Base-by-base conservation (phyloP, 225 moss, liverwort and hornwort genomes). In the Pseudisothecium myosuroides region DNA sequence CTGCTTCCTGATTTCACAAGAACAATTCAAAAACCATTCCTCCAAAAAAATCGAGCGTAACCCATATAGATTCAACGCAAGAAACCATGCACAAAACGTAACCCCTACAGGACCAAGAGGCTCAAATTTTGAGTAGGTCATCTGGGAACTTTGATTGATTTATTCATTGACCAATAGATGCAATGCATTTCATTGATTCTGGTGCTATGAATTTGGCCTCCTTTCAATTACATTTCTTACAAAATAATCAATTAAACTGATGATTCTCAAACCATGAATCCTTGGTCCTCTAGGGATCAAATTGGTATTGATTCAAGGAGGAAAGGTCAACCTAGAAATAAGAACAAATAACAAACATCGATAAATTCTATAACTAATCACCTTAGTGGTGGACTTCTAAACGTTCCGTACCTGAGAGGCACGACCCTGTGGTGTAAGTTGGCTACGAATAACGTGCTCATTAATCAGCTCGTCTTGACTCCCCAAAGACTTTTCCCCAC, bases 1-100 rank as follows among this genome's bases (percentile, higher is more conserved):
- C 98, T 41, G 93, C 91, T 72, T 95, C 97, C 99, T 99, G 94
- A 90, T 63, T 79, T 69, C 66, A 78, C 47, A 68, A 28, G n/a
- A 54, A 61, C 52, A 84, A 41, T 64, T 63, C 49, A 22, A 62
- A 45, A 89, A 71, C 37, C 85, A 75, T 65, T 76, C 37, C 36
- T 69, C 62, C 31, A 49, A 75, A 2, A 85, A 24, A n/a, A 79
- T 72, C 62, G 17, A 80, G 78, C n/a, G 43, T 41, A 58, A 87
- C 9, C 66, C 45, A 54, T 36, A 64, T 41, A n/a, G n/a, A 85
- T 54, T 52, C 50, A 77, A 58, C 47, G 22, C 89, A 58, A n/a
- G 49, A 89, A 85, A 85, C 63, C 5, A 62, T 59, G 74, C 56
- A 73, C 39, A 32, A 55, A 81, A 50, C 32, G 12, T 37, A 34